Base-by-base conservation (phyloP, 2,329 filamentous ascomycete species). In the Ophiobolus disseminans region DNA sequence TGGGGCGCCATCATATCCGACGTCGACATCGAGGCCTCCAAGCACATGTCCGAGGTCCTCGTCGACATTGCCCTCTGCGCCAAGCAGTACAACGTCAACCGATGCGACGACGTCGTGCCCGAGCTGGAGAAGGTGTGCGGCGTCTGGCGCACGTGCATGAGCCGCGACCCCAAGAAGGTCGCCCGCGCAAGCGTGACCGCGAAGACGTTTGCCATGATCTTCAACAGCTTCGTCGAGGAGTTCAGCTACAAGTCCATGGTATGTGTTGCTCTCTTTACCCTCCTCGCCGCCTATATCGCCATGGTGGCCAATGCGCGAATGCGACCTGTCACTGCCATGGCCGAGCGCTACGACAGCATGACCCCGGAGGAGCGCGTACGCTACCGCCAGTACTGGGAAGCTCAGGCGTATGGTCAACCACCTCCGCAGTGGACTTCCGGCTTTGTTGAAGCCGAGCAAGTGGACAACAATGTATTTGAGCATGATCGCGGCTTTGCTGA, bases 181-280 rank as follows among this genome's bases (percentile, higher is more conserved):
- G 91, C 90, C 58, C 82, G 87, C 28, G 88, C 93, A 32, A 88
- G 87, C 63, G 85, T 96, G 30, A 90, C 88, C 14, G 92, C 91
- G 4, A 88, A 90, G 66, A 94, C 92, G 20, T 89, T 97, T 68
- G 93, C 93, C 1, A 86, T 91, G 66, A 96, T 99, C 31, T 87
- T 97, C 73, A 97, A 97, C 70, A 88, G 88, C 64, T 97, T 97
- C 71, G 87, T 96, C 4, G 91, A 96, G 62, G 86, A 90, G 5
- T 92, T 97, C 73, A 91, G 88, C 56, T 88, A 90, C 73, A 97
- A 97, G 73, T 83, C 86, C 9, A 86, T 89, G 80, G 84, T 86
- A 79, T 54, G 48, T 63, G 36, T 35, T 52, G 19, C 51, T 36
- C 16, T 56, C 23, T 21, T 63, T 36, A 1, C 46, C 10, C 16